These are phyloP conservation scores for Casuarina equisetifolia DNA, from an alignment of 306 rosid genomes.

Conservation along the genomic window DNA sequence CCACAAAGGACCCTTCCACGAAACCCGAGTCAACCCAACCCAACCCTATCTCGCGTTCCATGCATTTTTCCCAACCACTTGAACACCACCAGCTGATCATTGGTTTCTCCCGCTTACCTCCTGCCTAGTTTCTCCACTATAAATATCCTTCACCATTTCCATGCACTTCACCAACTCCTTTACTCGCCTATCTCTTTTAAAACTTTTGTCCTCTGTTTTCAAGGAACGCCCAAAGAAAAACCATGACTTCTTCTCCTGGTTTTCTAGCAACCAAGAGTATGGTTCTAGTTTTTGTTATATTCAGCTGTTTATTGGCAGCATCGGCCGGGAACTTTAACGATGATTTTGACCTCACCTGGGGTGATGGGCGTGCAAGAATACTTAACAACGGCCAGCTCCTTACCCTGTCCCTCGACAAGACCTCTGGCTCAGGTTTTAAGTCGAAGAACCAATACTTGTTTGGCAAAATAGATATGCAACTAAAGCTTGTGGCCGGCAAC, in stretches of 20 bases:
- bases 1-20: constrained; percentile 1
- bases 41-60: neutral
- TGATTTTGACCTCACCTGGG: constrained; percentile 61
- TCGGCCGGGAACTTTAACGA: constrained; percentile 48
- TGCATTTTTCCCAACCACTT: constrained; percentile 38
- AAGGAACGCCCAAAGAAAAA: neutral
- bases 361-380: constrained; percentile 54
- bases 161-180: constrained; percentile 35
- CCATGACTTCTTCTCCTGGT: neutral
- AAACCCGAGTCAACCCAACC: constrained; percentile 39
- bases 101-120: neutral
- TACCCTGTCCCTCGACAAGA: constrained; percentile 48
- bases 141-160: constrained; percentile 19
- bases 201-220: neutral
- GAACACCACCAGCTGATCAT: constrained; percentile 26
- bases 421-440: constrained; percentile 54
- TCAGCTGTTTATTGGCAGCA: constrained; percentile 6
- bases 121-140: constrained; percentile 8
- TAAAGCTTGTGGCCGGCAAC: constrained; percentile 70
- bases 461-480: constrained; percentile 65
- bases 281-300: constrained; percentile 12
- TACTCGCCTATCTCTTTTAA: constrained; percentile 9
- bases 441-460: constrained; percentile 49
- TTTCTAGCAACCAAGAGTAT: constrained; percentile 15
- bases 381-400: constrained; percentile 41